phyloP scores from a whole-genome alignment of 345 rosid species.

The Citrus australasica region DNA sequence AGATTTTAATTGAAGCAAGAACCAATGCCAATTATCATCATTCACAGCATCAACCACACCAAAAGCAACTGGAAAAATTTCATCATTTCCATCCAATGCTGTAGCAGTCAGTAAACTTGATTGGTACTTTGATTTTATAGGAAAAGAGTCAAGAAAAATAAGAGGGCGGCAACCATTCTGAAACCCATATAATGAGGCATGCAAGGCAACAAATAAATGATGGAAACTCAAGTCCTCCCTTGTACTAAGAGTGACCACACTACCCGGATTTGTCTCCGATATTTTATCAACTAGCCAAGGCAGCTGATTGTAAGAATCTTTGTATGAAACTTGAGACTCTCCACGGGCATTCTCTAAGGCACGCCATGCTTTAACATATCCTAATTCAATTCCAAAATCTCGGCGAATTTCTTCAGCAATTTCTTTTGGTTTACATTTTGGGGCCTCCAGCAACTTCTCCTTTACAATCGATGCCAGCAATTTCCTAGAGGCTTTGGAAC shows the following conservation, averaged over 20 bases:
- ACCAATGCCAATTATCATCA: constrained; percentile 58
- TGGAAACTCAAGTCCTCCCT: constrained; percentile 46
- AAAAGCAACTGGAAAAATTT: constrained; percentile 50
- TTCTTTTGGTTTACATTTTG: constrained; percentile 49
- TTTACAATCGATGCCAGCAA: constrained; percentile 49
- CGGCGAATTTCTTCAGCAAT: constrained; percentile 38
- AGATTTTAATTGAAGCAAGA: constrained; percentile 48
- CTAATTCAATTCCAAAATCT: constrained; percentile 53
- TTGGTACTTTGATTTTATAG: constrained; percentile 47
- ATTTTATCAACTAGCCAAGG: constrained; percentile 54
- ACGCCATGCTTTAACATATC: constrained; percentile 56
- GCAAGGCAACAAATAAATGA: constrained; percentile 49
- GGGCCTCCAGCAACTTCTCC: constrained; percentile 47
- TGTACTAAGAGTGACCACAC: constrained; percentile 36
- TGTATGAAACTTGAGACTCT: constrained; percentile 46
- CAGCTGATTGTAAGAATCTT: constrained; percentile 44
- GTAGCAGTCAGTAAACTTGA: constrained; percentile 39
- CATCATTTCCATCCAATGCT: constrained; percentile 55
- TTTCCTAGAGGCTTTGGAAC: constrained; percentile 38
- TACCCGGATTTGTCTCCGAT: constrained; percentile 52
- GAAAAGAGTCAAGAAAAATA: constrained; percentile 45
- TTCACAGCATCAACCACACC: constrained; percentile 53
- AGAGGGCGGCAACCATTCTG: constrained; percentile 56
- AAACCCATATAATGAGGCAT: constrained; percentile 51
- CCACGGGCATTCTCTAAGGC: constrained; percentile 52